These are phyloP conservation scores for Mentha longifolia DNA, from an alignment of 257 asterid species.

Conservation along the genomic window DNA sequence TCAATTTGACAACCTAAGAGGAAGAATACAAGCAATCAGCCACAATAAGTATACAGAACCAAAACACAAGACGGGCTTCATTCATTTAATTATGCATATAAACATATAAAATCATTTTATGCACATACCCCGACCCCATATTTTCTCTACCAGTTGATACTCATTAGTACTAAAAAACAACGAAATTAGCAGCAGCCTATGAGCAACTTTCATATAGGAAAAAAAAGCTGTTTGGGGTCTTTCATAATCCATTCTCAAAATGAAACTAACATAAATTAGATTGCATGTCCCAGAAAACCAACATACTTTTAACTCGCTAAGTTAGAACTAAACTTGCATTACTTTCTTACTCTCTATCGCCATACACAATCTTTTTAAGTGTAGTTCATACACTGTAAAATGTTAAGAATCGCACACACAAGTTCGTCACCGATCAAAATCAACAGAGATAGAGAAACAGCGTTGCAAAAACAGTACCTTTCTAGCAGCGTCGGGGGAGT, in stretches of 20 bases:
- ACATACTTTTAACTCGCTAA: background rate
- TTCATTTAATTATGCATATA: background rate
- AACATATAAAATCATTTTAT: background rate
- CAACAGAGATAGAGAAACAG: background rate
- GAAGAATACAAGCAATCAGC: background rate
- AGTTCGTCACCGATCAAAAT: background rate
- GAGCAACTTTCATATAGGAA: background rate
- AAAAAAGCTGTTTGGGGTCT: too few relatives aligned
- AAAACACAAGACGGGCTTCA: background rate
- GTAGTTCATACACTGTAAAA: background rate
- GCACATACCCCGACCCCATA: background rate
- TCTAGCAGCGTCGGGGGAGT: constrained; percentile 74
- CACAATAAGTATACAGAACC: background rate
- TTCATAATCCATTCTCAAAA: background rate
- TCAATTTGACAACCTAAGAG: constrained; percentile 65
- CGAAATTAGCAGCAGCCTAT: background rate
- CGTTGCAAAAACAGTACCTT: constrained; percentile 43
- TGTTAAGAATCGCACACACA: background rate
- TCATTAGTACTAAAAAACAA: background rate
- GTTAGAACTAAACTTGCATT: background rate
- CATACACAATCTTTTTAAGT: background rate
- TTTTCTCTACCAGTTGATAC: background rate
- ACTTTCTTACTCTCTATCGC: background rate
- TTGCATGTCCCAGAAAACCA: background rate
- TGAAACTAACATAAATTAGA: background rate